phyloP scores from a whole-genome alignment of 352 stramenopile genomes.

The Thalassiosira gravida region DNA sequence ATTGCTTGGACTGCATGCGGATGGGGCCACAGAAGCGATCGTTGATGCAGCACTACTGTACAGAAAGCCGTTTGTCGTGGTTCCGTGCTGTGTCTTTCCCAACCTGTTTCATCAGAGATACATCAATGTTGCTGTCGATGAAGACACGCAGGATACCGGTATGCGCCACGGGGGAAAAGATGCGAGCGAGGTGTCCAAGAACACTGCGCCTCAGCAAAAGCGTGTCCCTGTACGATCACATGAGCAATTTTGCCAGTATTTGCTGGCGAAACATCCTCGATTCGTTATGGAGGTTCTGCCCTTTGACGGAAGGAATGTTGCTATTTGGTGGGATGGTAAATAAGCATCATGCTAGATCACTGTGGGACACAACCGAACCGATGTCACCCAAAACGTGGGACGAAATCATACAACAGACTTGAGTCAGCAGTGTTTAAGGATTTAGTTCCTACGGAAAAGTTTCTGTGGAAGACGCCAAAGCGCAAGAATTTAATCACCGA shows the following conservation, averaged over 20 bases:
- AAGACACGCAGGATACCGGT: background rate
- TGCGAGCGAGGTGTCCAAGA: background rate
- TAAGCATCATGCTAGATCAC: no score
- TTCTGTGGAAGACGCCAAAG: no score
- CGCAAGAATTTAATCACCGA: no score
- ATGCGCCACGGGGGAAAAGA: background rate
- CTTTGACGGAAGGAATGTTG: constrained; percentile 66
- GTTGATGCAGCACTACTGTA: constrained; percentile 90
- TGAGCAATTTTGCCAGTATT: constrained; percentile 70
- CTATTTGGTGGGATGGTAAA: constrained; percentile 64
- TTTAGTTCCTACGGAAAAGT: no score
- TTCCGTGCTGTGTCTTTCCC: constrained; percentile 92
- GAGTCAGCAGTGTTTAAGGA: no score
- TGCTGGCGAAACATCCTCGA: constrained; percentile 51
- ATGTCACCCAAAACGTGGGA: no score
- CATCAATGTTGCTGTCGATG: constrained; percentile 13
- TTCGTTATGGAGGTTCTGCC: constrained; percentile 55
- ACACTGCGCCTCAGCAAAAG: no score
- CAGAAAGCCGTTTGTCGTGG: constrained; percentile 92
- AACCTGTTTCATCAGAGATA: constrained; percentile 69
- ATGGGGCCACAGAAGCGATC: constrained; percentile 94
- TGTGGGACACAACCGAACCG: no score
- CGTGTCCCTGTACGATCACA: constrained; percentile 54
- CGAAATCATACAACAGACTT: no score
- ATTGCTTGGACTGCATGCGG: constrained; percentile 92